Percentiles rank a stretch among this genome's conserved stretches.
Conservation (phyloP, 352 stramenopile species). For the Globisporangium iwayamae region DNA sequence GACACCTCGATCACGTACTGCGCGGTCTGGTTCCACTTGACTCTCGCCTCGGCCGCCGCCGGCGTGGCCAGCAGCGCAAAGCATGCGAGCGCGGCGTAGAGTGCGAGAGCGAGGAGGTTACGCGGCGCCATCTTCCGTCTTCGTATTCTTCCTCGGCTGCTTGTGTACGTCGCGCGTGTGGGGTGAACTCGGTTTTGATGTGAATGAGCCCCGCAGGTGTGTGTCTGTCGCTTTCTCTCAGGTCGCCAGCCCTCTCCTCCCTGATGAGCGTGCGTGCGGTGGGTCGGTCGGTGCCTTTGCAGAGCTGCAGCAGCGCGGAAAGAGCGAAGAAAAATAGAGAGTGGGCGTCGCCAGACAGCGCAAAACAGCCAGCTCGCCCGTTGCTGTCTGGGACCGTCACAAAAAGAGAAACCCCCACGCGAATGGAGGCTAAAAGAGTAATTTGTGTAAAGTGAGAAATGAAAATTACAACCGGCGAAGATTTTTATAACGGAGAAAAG, state of each 20-base stretch:
- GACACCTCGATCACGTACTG: slow-evolving; percentile 68
- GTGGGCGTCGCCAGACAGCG: slow-evolving; percentile 1
- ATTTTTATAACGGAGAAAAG: slow-evolving; percentile 1
- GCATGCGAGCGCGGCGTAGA: slow-evolving; percentile 11
- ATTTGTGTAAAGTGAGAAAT: neutral
- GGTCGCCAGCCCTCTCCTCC: neutral
- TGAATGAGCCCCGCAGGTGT: no score
- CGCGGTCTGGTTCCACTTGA: slow-evolving; percentile 71
- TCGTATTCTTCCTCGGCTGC: neutral
- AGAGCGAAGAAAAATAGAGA: slow-evolving; percentile 19
- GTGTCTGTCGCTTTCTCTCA: slow-evolving; percentile 1
- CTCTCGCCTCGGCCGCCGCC: slow-evolving; percentile 16
- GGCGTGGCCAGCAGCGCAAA: slow-evolving; percentile 14
- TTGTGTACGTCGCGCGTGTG: neutral
- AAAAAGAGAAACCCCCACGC: neutral
- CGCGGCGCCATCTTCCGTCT: neutral
- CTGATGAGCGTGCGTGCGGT: neutral
- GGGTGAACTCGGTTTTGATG: no score
- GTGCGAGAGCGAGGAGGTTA: slow-evolving; percentile 12
- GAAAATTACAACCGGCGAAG: neutral
- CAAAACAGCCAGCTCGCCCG: neutral
- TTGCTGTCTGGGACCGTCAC: neutral
- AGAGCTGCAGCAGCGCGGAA: slow-evolving; percentile 4
- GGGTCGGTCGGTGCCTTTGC: neutral
- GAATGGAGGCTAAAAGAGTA: neutral